These are phyloP conservation scores for Luvunga scandens DNA, from an alignment of 345 rosid genomes.

Conservation along the genomic window DNA sequence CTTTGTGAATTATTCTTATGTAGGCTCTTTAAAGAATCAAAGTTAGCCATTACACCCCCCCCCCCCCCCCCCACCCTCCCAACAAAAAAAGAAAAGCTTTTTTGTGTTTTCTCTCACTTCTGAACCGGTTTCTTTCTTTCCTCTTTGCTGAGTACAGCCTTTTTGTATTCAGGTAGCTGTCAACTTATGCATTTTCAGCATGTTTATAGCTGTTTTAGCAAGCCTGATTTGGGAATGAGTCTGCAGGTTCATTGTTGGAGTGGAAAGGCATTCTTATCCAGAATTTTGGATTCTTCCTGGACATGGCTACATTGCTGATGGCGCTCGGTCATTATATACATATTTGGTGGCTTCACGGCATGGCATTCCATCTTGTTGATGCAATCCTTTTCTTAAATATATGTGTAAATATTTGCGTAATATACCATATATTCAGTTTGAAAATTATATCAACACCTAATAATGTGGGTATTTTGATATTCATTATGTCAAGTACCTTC, in stretches of 20 bases:
- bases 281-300: constrained; percentile 88
- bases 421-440: constrained; percentile 1
- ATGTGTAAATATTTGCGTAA: constrained; percentile 57
- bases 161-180: background rate
- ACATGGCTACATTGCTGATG: constrained; percentile 88
- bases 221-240: constrained; percentile 15
- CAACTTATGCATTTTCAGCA: background rate
- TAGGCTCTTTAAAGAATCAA: background rate
- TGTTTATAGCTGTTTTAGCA: background rate
- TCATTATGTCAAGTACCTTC: background rate
- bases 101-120: background rate
- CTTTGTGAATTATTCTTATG: background rate
- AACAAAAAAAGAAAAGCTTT: background rate
- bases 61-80: too few relatives aligned
- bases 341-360: constrained; percentile 96
- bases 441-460: background rate
- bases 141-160: background rate
- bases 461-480: constrained; percentile 9
- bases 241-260: constrained; percentile 81
- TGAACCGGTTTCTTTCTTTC: background rate
- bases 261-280: constrained; percentile 91
- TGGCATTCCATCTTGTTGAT: constrained; percentile 94
- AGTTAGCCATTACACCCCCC: background rate
- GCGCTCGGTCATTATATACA: constrained; percentile 89
- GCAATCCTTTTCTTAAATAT: constrained; percentile 85